These are phyloP conservation scores for Basipetospora chlamydospora DNA, from an alignment of 2,329 filamentous ascomycete genomes.

Conservation along the genomic window DNA sequence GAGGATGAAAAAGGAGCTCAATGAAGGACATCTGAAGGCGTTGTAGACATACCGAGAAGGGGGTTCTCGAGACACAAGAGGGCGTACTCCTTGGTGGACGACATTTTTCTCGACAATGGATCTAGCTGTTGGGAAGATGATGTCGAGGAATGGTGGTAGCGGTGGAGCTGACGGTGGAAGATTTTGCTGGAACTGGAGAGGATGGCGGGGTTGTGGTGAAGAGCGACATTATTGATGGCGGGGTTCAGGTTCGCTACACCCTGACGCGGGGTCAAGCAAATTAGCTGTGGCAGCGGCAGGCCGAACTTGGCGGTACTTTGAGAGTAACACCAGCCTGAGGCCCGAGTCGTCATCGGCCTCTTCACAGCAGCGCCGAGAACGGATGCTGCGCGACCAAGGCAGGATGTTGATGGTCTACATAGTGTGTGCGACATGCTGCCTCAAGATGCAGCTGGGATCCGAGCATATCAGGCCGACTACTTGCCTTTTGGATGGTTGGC, in stretches of 20 bases:
- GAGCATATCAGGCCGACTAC: too few species aligned
- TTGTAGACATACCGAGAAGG: slow-evolving; percentile 57
- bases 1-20: too few species aligned
- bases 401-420: background rate
- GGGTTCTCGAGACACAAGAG: slow-evolving; percentile 95
- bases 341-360: background rate
- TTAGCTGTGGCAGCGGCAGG: too few species aligned
- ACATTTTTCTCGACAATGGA: slow-evolving; percentile 38
- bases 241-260: background rate
- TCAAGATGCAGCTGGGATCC: too few species aligned
- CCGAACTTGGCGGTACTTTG: background rate
- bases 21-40: too few species aligned
- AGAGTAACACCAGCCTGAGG: background rate
- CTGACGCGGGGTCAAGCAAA: background rate
- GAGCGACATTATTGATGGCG: background rate
- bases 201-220: background rate
- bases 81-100: slow-evolving; percentile 63
- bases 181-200: background rate
- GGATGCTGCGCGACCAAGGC: background rate
- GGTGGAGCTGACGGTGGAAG: background rate
- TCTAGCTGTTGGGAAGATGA: background rate
- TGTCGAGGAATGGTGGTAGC: background rate
- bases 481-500: too few species aligned
- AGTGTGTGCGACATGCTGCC: slow-evolving; percentile 4
- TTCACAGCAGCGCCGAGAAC: background rate